These are phyloP conservation scores for Dryas octopetala DNA, from an alignment of 306 rosid species.

Conservation along the genomic window DNA sequence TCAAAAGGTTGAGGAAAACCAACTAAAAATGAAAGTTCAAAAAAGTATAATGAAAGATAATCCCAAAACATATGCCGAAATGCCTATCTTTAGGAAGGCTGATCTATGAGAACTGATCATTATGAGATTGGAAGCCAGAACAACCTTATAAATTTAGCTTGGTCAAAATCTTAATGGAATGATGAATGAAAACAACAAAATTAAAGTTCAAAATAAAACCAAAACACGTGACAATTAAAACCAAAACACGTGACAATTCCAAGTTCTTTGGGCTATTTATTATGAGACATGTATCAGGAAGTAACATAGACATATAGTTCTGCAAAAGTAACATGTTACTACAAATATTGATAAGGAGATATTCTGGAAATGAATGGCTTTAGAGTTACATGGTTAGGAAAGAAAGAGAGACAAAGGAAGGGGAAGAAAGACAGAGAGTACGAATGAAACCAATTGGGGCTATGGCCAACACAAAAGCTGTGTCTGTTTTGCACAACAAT, in stretches of 20 bases:
- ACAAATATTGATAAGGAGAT: too few species aligned
- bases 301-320: not conserved
- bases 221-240: conserved; percentile 3
- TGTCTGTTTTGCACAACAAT: not conserved
- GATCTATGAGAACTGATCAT: not conserved
- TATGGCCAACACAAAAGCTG: not conserved
- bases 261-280: not conserved
- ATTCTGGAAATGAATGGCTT: too few species aligned
- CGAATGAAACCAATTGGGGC: too few species aligned
- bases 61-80: conserved; percentile 22
- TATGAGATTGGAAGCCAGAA: not conserved
- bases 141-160: not conserved
- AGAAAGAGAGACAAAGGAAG: too few species aligned
- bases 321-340: not conserved
- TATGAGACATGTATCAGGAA: conserved; percentile 7
- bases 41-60: not conserved
- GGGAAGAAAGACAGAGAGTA: too few species aligned
- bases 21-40: not conserved
- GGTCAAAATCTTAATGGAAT: not conserved
- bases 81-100: conserved; percentile 20
- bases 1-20: not conserved
- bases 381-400: too few species aligned
- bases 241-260: not conserved
- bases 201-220: not conserved
- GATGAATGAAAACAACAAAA: not conserved